Evolutionary conservation across 176 grass and related monocot species (phyloP), one percentile per base, ranked within the genome.

Genomic region (Olyra latifolia): DNA sequence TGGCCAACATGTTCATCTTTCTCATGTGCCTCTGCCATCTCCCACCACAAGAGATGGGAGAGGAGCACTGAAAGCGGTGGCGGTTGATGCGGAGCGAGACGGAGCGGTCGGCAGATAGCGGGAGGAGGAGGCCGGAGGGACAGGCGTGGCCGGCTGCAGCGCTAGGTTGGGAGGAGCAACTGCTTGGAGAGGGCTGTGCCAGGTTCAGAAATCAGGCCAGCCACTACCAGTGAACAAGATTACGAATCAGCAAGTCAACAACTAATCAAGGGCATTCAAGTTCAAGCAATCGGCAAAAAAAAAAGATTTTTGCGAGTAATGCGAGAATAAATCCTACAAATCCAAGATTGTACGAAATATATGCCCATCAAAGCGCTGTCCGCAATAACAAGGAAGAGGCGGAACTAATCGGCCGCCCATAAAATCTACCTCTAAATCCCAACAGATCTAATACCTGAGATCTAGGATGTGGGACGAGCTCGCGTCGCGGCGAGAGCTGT

Each of bases 21-120:
- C 14, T 83, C 71, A 24, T 44, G 16, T 8, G 27, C 58, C 15
- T 77, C 74, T 60, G 87, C 79, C 85, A 87, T 98, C 64, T 75
- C 64, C 32, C 75, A 62, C 55, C n/a, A n/a, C n/a, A n/a, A n/a
- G n/a, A n/a, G n/a, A n/a, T n/a, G n/a, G n/a, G n/a, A n/a, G n/a
- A n/a, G n/a, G n/a, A n/a, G n/a, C n/a, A n/a, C n/a, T n/a, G n/a
- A n/a, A n/a, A n/a, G n/a, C n/a, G n/a, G n/a, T n/a, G n/a, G n/a
- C n/a, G n/a, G n/a, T n/a, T n/a, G n/a, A n/a, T n/a, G n/a, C n/a
- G n/a, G n/a, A n/a, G n/a, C n/a, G n/a, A n/a, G n/a, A n/a, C n/a
- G n/a, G n/a, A n/a, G n/a, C n/a, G n/a, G n/a, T n/a, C n/a, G n/a
- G n/a, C n/a, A n/a, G n/a, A n/a, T n/a, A n/a, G n/a, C n/a, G n/a